Evolutionary conservation across 169 alveolate species (phyloP), one percentile per base, ranked within the genome.

Genomic region (Pseudocohnilembus persalinus): DNA sequence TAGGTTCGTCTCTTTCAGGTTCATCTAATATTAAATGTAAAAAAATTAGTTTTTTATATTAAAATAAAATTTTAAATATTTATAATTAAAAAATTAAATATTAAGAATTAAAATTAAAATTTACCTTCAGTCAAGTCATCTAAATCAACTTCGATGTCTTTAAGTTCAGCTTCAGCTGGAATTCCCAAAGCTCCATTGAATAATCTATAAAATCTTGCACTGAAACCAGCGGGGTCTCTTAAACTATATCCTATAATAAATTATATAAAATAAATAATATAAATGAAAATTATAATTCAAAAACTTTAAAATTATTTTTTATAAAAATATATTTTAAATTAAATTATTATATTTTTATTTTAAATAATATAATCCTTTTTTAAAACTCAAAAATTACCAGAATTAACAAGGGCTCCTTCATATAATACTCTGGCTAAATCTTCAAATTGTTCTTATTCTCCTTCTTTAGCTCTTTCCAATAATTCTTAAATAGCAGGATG

Each of bases 401-500:
- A 88, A 83, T 91, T 92, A 33, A 95, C 81, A 87, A 93, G 63
- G 35, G 97, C 98, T 76, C 90, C 89, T 84, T 94, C 94, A 81
- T 81, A 95, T 27, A 92, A 76, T 0, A 95, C 83, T 82, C 85
- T 90, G 28, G 96, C 97, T 78, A 92, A 89, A 65, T 94, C 96
- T 63, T 87, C 93, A 27, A 90, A 78, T 72, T 92, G 91, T 65
- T 91, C 91, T 75, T 89, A 95, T 1, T 94, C 89, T 63, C 92
- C 88, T 34, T 87, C 92, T 87, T 94, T 93, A n/a, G 92, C 94
- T 85, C 88, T 88, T 75, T 90, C 90, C 30, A 90, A 85, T 31
- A 98, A 92, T 77, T 97, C 97, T 89, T 96, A 91, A 75, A 98
- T 97, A 27, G 98, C 97, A 76, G 98, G 98, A 79, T 98, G 99